Conservation (phyloP, 306 rosid species). For the Macrotyloma uniflorum region DNA sequence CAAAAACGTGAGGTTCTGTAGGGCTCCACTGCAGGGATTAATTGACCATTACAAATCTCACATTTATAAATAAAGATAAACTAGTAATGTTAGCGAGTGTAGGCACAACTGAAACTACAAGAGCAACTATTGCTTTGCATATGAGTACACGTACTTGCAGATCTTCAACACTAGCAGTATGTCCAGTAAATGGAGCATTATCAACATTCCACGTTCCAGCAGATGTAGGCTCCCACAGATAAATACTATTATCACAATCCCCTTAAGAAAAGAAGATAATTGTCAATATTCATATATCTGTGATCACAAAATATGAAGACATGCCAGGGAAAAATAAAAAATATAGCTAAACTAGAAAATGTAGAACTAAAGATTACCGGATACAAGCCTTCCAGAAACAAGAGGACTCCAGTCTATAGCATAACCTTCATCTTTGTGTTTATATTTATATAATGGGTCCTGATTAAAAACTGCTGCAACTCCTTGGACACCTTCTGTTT, state of each 20-base stretch:
- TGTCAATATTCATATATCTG: slow-evolving; percentile 4
- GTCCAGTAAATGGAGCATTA: slow-evolving; percentile 71
- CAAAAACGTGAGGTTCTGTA: slow-evolving; percentile 74
- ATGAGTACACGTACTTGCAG: slow-evolving; percentile 63
- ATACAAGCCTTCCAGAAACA: slow-evolving; percentile 77
- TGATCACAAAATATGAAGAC: slow-evolving; percentile 14
- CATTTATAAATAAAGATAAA: slow-evolving; percentile 27
- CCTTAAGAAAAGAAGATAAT: slow-evolving; percentile 53
- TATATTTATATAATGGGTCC: slow-evolving; percentile 63
- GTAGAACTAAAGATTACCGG: slow-evolving; percentile 54
- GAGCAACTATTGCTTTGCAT: slow-evolving; percentile 33
- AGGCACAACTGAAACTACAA: slow-evolving; percentile 22
- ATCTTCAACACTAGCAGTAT: slow-evolving; percentile 90
- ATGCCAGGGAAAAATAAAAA: neutral
- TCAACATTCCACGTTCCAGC: slow-evolving; percentile 77
- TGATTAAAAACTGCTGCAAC: slow-evolving; percentile 70
- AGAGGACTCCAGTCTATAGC: slow-evolving; percentile 93
- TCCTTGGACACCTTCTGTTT: slow-evolving; percentile 68
- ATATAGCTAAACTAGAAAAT: neutral
- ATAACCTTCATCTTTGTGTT: slow-evolving; percentile 90
- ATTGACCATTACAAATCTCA: slow-evolving; percentile 26
- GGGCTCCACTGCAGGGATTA: slow-evolving; percentile 91
- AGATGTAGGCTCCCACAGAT: slow-evolving; percentile 91
- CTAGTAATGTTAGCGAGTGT: neutral
- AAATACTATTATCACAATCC: slow-evolving; percentile 76